Evolutionary conservation across 164 flowering plant genomes (phyloP).

Genomic region (Warburgia ugandensis): DNA sequence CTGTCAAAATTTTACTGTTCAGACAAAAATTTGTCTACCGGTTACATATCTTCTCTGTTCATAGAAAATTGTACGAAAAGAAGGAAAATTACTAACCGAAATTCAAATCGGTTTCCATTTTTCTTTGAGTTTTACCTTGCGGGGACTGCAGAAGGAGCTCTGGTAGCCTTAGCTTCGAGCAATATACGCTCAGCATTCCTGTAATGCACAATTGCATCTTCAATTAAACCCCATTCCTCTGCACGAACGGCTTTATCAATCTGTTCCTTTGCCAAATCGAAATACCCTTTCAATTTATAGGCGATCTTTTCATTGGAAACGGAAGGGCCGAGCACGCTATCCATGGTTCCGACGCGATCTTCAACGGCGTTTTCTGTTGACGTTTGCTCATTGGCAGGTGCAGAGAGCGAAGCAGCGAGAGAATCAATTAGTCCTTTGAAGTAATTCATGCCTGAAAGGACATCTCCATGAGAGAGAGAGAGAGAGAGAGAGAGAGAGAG

Average conservation of each 20-base stretch:
- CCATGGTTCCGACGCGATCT: slow-evolving; percentile 25
- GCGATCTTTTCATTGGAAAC: slow-evolving; percentile 68
- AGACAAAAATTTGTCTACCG: too few species aligned
- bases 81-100: not conserved
- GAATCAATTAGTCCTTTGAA: slow-evolving; percentile 49
- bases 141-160: slow-evolving; percentile 52
- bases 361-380: not conserved
- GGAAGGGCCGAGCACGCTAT: slow-evolving; percentile 30
- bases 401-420: slow-evolving; percentile 40
- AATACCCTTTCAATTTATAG: slow-evolving; percentile 83
- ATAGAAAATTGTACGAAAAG: not conserved
- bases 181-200: slow-evolving; percentile 61
- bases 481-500: not conserved
- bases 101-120: not conserved
- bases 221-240: slow-evolving; percentile 90
- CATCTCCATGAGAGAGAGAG: not conserved
- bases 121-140: slow-evolving; percentile 31
- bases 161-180: slow-evolving; percentile 61
- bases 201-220: slow-evolving; percentile 75
- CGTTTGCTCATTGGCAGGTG: slow-evolving; percentile 16
- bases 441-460: slow-evolving; percentile 40
- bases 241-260: slow-evolving; percentile 87
- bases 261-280: slow-evolving; percentile 83
- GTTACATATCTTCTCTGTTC: too few species aligned
- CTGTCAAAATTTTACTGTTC: too few species aligned